phyloP scores from a whole-genome alignment of 176 grass and related monocot genomes.

The Lolium multiflorum region DNA sequence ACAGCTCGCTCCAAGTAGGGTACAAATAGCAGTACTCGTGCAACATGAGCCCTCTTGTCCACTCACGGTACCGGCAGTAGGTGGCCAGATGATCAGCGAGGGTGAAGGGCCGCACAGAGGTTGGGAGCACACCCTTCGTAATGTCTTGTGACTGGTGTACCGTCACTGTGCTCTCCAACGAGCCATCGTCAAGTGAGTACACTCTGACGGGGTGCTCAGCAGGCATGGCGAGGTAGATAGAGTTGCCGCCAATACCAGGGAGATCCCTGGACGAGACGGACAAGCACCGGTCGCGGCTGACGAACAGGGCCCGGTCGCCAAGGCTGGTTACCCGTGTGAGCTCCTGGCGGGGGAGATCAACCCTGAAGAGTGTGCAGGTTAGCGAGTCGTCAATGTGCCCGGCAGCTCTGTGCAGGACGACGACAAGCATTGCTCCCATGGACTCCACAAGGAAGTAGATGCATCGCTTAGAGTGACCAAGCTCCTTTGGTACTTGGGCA shows the following conservation, averaged over 20 bases:
- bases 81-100: neutral
- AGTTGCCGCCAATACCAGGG: neutral
- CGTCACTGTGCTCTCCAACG: neutral
- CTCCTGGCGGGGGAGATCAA: neutral
- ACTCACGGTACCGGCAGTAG: constrained; percentile 6
- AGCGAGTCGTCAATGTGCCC: neutral
- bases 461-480: neutral
- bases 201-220: neutral
- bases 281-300: constrained; percentile 15
- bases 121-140: neutral
- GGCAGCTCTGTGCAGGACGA: neutral
- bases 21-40: neutral
- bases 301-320: neutral
- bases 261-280: constrained; percentile 1
- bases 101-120: neutral
- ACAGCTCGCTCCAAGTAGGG: neutral
- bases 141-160: neutral
- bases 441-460: constrained; percentile 33
- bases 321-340: constrained; percentile 3
- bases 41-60: constrained; percentile 23
- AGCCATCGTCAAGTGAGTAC: neutral
- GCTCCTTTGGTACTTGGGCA: neutral
- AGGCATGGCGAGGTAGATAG: neutral
- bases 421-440: neutral
- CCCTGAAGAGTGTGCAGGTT: neutral